Conservation (phyloP, 805 yeast species). For the Candida sphagnicola region DNA sequence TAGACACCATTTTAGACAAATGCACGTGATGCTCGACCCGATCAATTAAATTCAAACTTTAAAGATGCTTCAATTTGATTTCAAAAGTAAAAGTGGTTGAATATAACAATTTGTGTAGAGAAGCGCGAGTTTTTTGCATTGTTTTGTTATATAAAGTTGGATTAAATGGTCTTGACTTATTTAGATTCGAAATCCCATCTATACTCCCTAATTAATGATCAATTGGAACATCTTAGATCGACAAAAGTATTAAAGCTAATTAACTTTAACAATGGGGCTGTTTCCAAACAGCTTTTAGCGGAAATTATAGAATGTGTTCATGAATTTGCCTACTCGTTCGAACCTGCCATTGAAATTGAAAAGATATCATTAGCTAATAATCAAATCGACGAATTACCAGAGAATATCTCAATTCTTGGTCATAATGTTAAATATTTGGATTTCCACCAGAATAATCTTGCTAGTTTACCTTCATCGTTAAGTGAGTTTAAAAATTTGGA, state of each 20-base stretch:
- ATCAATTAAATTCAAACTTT: no score
- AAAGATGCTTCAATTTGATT: no score
- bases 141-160: not conserved
- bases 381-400: constrained; percentile 44
- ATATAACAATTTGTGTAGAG: not conserved
- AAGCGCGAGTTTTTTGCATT: not conserved
- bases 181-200: constrained; percentile 9
- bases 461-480: constrained; percentile 46
- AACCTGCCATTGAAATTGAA: constrained; percentile 34
- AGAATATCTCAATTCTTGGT: constrained; percentile 40
- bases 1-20: no score
- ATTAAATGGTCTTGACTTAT: constrained; percentile 3
- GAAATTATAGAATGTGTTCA: constrained; percentile 20
- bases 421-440: constrained; percentile 54
- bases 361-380: constrained; percentile 56
- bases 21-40: no score
- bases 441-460: constrained; percentile 56
- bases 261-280: constrained; percentile 5
- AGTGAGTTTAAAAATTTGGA: constrained; percentile 44
- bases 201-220: constrained; percentile 17
- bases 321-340: constrained; percentile 18
- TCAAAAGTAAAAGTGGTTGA: no score
- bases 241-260: constrained; percentile 19
- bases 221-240: constrained; percentile 17
- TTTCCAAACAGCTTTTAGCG: constrained; percentile 6